A percentile compares a stretch with the other conserved stretches of the same genome.
These are phyloP conservation scores for Plasmodium chabaudi DNA, from an alignment of 169 alveolate genomes.

Conservation along the genomic window DNA sequence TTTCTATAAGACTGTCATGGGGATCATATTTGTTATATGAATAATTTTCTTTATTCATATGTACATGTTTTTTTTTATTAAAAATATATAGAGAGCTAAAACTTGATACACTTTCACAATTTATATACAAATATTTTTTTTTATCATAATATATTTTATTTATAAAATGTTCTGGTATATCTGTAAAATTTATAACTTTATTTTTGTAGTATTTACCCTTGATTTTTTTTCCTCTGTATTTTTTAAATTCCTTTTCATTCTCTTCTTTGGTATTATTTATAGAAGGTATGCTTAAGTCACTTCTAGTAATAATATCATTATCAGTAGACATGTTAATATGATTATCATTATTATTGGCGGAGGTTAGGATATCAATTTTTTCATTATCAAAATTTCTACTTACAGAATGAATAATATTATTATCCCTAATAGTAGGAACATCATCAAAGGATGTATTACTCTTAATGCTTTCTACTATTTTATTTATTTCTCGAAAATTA, in stretches of 20 bases:
- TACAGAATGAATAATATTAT: background rate
- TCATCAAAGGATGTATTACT: background rate
- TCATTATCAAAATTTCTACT: background rate
- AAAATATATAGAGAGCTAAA: background rate
- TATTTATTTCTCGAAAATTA: background rate
- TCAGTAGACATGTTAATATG: background rate
- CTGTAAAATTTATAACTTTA: slow-evolving; percentile 49
- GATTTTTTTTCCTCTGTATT: slow-evolving; percentile 2
- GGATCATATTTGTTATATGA: background rate
- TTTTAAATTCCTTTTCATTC: background rate
- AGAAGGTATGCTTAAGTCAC: background rate
- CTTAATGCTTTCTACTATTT: background rate
- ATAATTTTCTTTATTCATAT: background rate
- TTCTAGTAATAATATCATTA: background rate
- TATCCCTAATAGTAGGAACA: background rate
- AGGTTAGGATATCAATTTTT: background rate
- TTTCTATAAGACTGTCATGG: background rate
- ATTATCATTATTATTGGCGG: background rate
- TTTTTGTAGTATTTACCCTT: slow-evolving; percentile 45
- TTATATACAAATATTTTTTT: slow-evolving; percentile 54
- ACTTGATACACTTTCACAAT: slow-evolving; percentile 30
- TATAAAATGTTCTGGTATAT: slow-evolving; percentile 60
- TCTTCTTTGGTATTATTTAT: background rate
- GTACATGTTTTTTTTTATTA: slow-evolving; percentile 7
- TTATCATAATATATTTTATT: slow-evolving; percentile 48